These are phyloP conservation scores for Solanum okadae DNA, from an alignment of 257 asterid species.

Conservation along the genomic window DNA sequence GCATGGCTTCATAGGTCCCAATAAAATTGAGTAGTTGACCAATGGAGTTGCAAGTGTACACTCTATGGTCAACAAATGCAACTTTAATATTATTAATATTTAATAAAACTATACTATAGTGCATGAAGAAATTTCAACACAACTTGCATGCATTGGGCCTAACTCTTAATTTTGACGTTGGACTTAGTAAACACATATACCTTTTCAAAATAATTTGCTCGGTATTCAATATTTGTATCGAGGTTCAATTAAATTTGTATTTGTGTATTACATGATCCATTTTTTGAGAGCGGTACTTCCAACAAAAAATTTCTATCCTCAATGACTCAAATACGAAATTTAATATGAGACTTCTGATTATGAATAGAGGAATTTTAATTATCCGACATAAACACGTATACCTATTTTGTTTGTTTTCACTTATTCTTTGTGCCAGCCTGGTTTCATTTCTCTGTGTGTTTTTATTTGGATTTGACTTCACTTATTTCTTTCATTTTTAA, in stretches of 20 bases:
- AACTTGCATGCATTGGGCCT: slow-evolving; percentile 7
- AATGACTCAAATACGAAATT: rapidly evolving
- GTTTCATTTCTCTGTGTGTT: not conserved
- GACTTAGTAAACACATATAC: not conserved
- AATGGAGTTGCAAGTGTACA: not conserved
- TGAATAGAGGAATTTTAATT: rapidly evolving
- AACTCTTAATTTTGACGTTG: not conserved
- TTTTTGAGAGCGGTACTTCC: rapidly evolving
- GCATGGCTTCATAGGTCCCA: slow-evolving; percentile 13
- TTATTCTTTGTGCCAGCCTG: not conserved
- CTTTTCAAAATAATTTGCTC: rapidly evolving
- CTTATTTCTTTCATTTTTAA: not conserved
- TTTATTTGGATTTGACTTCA: not conserved
- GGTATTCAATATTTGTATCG: rapidly evolving
- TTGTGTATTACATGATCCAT: rapidly evolving
- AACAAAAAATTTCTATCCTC: not conserved
- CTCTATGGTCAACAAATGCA: slow-evolving; percentile 52
- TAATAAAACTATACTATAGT: not conserved
- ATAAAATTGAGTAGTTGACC: not conserved
- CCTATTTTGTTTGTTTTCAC: not conserved
- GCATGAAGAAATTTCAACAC: not conserved
- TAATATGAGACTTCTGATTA: not conserved
- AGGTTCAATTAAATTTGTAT: rapidly evolving
- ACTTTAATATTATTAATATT: slow-evolving; percentile 12
- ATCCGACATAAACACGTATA: not conserved